Percentiles rank a stretch among this genome's conserved stretches.
phyloP scores from a whole-genome alignment of 345 rosid species.

The Carallia brachiata region DNA sequence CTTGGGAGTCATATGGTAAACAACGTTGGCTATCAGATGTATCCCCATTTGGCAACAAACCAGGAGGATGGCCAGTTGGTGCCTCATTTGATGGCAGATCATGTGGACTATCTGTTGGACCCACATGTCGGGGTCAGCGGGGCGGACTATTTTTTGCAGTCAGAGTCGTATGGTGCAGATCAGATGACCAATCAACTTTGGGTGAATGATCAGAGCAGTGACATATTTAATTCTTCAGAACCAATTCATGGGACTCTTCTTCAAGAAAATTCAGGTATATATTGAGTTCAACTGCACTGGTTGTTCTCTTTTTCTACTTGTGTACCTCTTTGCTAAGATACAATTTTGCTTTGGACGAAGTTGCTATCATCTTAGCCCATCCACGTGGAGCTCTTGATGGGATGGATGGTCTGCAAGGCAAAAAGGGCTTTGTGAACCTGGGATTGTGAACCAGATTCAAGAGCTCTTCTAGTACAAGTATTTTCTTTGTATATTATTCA shows the following conservation, averaged over 20 bases:
- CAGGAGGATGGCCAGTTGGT: conserved; percentile 31
- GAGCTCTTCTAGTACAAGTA: conserved; percentile 48
- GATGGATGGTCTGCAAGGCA: conserved; percentile 43
- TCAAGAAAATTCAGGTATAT: conserved; percentile 50
- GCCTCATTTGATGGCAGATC: conserved; percentile 14
- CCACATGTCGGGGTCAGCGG: conserved; percentile 6
- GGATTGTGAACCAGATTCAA: conserved; percentile 45
- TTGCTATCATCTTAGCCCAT: conserved; percentile 40
- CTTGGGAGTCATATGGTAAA: conserved; percentile 22
- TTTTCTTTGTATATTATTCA: conserved; percentile 17
- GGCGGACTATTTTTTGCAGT: conserved; percentile 11
- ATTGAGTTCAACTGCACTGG: conserved; percentile 12
- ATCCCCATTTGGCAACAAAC: conserved; percentile 8
- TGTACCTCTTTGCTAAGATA: conserved; percentile 26
- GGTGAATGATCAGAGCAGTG: conserved; percentile 39
- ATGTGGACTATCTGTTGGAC: conserved; percentile 15
- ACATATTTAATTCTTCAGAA: conserved; percentile 21
- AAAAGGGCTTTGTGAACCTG: conserved; percentile 29
- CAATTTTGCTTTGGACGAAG: conserved; percentile 37
- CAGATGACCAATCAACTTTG: conserved; percentile 33
- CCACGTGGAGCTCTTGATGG: conserved; percentile 46
- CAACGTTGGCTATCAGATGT: conserved; percentile 28
- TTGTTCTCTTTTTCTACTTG: conserved; percentile 19
- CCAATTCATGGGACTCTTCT: conserved; percentile 16
- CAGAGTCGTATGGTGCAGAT: conserved; percentile 21